Evolutionary conservation across 2,329 filamentous ascomycete species (phyloP).

Genomic region (Hyphodiscus sp.): DNA sequence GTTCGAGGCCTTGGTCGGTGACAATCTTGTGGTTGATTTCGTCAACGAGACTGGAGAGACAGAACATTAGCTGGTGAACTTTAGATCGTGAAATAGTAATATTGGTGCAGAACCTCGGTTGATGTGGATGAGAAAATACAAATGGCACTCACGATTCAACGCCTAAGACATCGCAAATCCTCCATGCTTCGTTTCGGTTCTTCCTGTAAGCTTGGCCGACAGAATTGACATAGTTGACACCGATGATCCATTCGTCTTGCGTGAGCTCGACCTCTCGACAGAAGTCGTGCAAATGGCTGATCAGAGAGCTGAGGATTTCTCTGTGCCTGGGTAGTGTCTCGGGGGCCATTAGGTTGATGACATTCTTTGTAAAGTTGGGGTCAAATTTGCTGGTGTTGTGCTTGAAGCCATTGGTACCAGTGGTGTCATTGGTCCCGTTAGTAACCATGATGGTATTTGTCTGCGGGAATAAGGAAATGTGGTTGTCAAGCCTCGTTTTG

Average conservation of each 20-base stretch:
- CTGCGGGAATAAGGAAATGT: too few relatives aligned
- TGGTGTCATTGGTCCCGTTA: background rate
- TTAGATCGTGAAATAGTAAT: background rate
- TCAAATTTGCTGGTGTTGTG: slow-evolving; percentile 46
- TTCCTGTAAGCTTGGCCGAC: slow-evolving; percentile 61
- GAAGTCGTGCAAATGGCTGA: slow-evolving; percentile 73
- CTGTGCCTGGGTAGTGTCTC: slow-evolving; percentile 59
- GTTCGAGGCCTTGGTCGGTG: slow-evolving; percentile 14
- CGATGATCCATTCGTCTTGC: slow-evolving; percentile 69
- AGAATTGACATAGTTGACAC: slow-evolving; percentile 69
- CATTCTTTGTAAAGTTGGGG: slow-evolving; percentile 68
- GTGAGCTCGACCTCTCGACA: slow-evolving; percentile 71
- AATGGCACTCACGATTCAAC: slow-evolving; percentile 55
- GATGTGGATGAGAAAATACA: too few relatives aligned
- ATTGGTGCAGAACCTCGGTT: too few relatives aligned
- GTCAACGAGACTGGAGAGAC: slow-evolving; percentile 49
- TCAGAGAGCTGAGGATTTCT: slow-evolving; percentile 55
- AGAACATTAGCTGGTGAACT: background rate
- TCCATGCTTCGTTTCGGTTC: slow-evolving; percentile 66
- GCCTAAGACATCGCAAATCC: slow-evolving; percentile 67
- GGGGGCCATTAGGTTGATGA: slow-evolving; percentile 67
- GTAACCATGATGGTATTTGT: too few relatives aligned
- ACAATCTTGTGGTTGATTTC: slow-evolving; percentile 35
- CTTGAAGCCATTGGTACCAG: background rate
- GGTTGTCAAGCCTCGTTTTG: too few relatives aligned